Conservation (phyloP, 2,329 filamentous ascomycete genomes). For the Sodiomyces alkalinus region DNA sequence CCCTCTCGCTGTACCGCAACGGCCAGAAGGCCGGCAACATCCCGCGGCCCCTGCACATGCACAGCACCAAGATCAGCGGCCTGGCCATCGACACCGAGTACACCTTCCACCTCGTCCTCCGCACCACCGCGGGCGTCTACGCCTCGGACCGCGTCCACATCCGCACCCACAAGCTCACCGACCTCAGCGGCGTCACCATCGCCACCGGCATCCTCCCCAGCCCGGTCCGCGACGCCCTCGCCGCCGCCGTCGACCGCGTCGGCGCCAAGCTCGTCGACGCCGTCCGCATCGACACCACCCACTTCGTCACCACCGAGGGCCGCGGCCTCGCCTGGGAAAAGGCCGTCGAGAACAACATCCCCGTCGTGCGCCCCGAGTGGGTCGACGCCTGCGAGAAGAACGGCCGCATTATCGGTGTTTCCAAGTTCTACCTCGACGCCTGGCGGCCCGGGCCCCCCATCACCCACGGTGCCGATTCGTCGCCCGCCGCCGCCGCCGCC, state of each 20-base stretch:
- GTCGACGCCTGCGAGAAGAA: slow-evolving; percentile 90
- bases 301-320: slow-evolving; percentile 94
- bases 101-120: slow-evolving; percentile 80
- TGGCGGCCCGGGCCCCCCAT: slow-evolving; percentile 28
- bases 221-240: slow-evolving; percentile 55
- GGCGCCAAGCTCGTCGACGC: slow-evolving; percentile 79
- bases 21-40: slow-evolving; percentile 94
- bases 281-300: slow-evolving; percentile 92
- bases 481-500: slow-evolving; percentile 13
- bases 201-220: slow-evolving; percentile 75
- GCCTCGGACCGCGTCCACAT: slow-evolving; percentile 72
- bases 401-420: slow-evolving; percentile 82
- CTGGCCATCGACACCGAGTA: slow-evolving; percentile 96
- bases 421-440: slow-evolving; percentile 91
- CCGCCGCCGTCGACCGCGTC: slow-evolving; percentile 67
- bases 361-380: slow-evolving; percentile 94
- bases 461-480: slow-evolving; percentile 12
- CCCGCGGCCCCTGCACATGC: slow-evolving; percentile 70
- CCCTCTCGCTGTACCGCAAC: slow-evolving; percentile 84
- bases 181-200: slow-evolving; percentile 87
- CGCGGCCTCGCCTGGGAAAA: slow-evolving; percentile 87
- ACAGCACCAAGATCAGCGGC: slow-evolving; percentile 92
- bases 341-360: slow-evolving; percentile 94
- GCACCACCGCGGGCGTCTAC: slow-evolving; percentile 80
- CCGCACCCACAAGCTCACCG: slow-evolving; percentile 96